These are phyloP conservation scores for Fusarium napiforme DNA, from an alignment of 2,329 filamentous ascomycete genomes.

Conservation along the genomic window DNA sequence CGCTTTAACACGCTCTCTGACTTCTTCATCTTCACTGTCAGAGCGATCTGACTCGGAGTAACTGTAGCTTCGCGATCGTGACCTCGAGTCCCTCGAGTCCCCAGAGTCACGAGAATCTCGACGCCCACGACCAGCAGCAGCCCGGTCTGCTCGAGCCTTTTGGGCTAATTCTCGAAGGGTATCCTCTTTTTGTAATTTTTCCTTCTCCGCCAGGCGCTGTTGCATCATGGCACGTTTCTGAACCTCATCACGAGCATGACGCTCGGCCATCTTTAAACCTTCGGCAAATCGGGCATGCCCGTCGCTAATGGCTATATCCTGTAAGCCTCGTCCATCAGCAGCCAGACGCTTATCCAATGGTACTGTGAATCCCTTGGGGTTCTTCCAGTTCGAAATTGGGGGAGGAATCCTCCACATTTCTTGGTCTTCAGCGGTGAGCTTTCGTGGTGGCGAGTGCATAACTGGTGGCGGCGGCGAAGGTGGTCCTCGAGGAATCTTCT, in stretches of 20 bases:
- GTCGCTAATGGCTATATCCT: constrained; percentile 97
- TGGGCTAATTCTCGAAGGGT: constrained; percentile 88
- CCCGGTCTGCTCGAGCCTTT: constrained; percentile 87
- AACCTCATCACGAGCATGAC: constrained; percentile 95
- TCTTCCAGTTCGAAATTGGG: constrained; percentile 98
- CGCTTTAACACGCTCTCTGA: constrained; percentile 79
- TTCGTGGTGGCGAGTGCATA: constrained; percentile 93
- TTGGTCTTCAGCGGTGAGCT: constrained; percentile 95
- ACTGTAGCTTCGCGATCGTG: constrained; percentile 61
- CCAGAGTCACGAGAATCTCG: constrained; percentile 52
- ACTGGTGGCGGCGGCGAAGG: constrained; percentile 93
- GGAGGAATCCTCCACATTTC: constrained; percentile 92
- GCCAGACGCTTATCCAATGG: constrained; percentile 95
- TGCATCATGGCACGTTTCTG: constrained; percentile 94
- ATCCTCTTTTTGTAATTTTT: constrained; percentile 94
- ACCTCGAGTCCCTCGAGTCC: constrained; percentile 55
- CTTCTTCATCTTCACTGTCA: constrained; percentile 73
- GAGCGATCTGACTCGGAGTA: constrained; percentile 61
- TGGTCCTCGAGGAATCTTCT: constrained; percentile 94
- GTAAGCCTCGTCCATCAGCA: constrained; percentile 88
- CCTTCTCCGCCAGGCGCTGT: constrained; percentile 94
- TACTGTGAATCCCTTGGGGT: constrained; percentile 97
- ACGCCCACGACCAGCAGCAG: constrained; percentile 60
- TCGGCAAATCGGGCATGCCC: constrained; percentile 98
- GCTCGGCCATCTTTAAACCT: constrained; percentile 91